These are phyloP conservation scores for Suillus variegatus DNA, from an alignment of 768 basidiomycete genomes.

Conservation along the genomic window DNA sequence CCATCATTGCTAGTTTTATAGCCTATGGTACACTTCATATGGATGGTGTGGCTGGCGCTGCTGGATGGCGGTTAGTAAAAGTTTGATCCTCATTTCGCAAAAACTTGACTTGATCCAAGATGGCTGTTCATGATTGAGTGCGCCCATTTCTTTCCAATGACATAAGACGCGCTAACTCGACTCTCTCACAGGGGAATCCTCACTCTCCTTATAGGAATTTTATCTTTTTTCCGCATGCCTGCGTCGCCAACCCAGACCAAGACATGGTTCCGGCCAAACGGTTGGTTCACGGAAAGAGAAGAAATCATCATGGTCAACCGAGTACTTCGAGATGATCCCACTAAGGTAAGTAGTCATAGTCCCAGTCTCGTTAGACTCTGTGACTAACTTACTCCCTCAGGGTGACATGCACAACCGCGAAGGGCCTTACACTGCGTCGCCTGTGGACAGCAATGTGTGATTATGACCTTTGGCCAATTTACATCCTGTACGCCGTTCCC, in stretches of 20 bases:
- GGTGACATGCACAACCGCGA: conserved; percentile 75
- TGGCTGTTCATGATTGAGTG: conserved; percentile 63
- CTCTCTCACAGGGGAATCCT: conserved; percentile 39
- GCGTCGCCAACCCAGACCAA: conserved; percentile 61
- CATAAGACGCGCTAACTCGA: conserved; percentile 40
- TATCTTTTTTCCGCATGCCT: conserved; percentile 60
- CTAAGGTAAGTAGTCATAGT: conserved; percentile 43
- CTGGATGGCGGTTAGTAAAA: conserved; percentile 48
- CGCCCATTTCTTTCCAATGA: conserved; percentile 35
- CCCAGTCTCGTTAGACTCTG: neutral
- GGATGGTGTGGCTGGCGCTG: conserved; percentile 52
- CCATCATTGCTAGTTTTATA: conserved; percentile 53
- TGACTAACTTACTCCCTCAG: conserved; percentile 22
- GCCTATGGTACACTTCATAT: conserved; percentile 64
- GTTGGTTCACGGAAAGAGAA: conserved; percentile 65
- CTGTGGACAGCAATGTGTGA: conserved; percentile 58
- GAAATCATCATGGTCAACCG: conserved; percentile 62
- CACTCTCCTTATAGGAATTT: conserved; percentile 53
- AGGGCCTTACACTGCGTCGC: conserved; percentile 49
- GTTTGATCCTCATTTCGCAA: neutral
- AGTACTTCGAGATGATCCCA: conserved; percentile 64
- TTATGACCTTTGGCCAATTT: conserved; percentile 69
- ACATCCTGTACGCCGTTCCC: conserved; percentile 42
- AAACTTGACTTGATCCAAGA: conserved; percentile 18
- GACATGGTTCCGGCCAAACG: conserved; percentile 56